Percentiles rank a stretch among this genome's conserved stretches.
Conservation (phyloP, 495 filamentous ascomycete species). For the Talaromyces wortmannii region DNA sequence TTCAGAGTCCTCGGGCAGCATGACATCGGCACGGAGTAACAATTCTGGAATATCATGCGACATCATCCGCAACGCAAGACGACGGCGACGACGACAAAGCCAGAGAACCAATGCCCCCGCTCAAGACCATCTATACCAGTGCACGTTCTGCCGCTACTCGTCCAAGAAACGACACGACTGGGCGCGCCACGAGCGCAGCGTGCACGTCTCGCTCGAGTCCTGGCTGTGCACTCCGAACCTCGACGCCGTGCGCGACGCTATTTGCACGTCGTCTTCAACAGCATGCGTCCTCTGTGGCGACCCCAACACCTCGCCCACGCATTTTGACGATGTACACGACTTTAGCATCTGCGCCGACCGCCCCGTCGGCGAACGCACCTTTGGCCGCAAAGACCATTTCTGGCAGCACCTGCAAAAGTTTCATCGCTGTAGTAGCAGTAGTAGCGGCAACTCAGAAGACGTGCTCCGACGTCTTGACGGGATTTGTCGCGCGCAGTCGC, state of each 20-base stretch:
- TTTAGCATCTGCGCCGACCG: constrained; percentile 62
- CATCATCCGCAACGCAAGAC: not conserved
- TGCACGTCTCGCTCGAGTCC: constrained; percentile 69
- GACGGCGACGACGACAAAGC: not conserved
- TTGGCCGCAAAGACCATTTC: constrained; percentile 80
- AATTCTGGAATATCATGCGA: constrained; percentile 21
- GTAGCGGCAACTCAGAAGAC: constrained; percentile 20
- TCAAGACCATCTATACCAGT: constrained; percentile 53
- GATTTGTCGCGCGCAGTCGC: constrained; percentile 52
- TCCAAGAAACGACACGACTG: constrained; percentile 84
- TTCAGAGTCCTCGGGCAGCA: constrained; percentile 27
- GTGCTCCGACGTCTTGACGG: constrained; percentile 44
- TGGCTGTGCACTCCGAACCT: constrained; percentile 63
- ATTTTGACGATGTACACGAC: constrained; percentile 66
- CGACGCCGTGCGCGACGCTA: not conserved
- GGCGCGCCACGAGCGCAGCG: constrained; percentile 75
- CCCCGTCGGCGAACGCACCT: constrained; percentile 59
- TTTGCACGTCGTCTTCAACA: constrained; percentile 10
- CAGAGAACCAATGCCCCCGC: not conserved
- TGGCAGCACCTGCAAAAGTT: constrained; percentile 76
- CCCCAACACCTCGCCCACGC: constrained; percentile 41
- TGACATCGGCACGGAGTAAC: constrained; percentile 39
- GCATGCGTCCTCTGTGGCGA: constrained; percentile 65
- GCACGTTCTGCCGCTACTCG: constrained; percentile 76
- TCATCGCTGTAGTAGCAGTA: constrained; percentile 58